Base-by-base conservation (phyloP, 352 stramenopile genomes). In the Phytophthora tentaculata region DNA sequence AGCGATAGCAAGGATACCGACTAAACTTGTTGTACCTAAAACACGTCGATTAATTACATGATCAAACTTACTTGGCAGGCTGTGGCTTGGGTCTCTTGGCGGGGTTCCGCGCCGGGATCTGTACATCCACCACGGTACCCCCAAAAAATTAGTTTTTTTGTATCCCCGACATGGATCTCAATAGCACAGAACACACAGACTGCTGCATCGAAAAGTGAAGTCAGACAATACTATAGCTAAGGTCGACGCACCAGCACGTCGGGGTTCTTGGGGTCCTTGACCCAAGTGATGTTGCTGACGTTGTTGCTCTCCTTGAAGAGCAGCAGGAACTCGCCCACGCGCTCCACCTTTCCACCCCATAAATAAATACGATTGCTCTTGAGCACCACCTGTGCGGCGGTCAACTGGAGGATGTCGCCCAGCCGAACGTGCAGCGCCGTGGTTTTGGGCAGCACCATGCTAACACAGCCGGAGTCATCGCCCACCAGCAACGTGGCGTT, bases 231-330 rank as follows among this genome's bases (percentile, higher is more conserved):
- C 17, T 32, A 32, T 32, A 32, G 9, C 28, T 32, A 41, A 19
- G 5, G 17, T 7, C 6, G 55, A 47, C 77, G 50, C 39, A 95
- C 86, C 76, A 92, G 60, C 2, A 70, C 64, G 39, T 95, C 83
- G 0, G 82, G 83, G 60, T 93, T 90, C 43, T 73, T 77, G 16
- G 84, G 84, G 66, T 96, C 89, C 48, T 93, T 92, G 37, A 91
- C 81, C 81, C 88, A 96, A 28, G 86, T 81, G 64, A 94, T 69
- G 54, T 78, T 94, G 79, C 86, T 96, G 48, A 96, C 79, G 55
- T 96, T 95, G 61, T 76, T 50, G 28, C 73, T 76, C 73, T 96
- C 89, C 62, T 96, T 96, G 60, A 96, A 96, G 9, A 95, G 77
- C 81, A 94, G 67, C 13, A 88, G 77, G 70, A 95, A 96, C 48